Evolutionary conservation across 345 rosid genomes (phyloP), one percentile per base, ranked within the genome.

Genomic region (Populus euphratica): DNA sequence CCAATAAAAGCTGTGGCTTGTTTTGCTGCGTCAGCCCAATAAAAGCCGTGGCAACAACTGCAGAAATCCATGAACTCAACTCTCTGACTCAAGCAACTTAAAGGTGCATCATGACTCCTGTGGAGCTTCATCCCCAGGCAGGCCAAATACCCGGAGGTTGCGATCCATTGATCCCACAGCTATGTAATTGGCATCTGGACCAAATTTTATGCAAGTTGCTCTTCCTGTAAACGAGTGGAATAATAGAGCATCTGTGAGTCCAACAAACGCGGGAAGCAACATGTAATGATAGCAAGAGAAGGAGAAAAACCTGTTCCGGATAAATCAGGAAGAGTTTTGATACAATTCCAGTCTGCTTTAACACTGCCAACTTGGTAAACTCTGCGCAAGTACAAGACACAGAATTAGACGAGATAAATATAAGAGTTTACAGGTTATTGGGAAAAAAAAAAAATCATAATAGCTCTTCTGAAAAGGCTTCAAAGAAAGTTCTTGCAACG

Each of bases 161-260:
- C 89, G 92, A 79, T 95, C 99, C 99, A 92, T 93, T 2, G 98
- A 92, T 77, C 99, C 96, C 1, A 93, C 96, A 2, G 94, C 97
- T 49, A 93, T 59, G 76, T 90, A 95, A 72, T 86, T 90, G 23
- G 96, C 94, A 85, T 95, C 97, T 0, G 88, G 76, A n/a, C 99
- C 98, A 54, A 92, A 93, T 83, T 91, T 95, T 41, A 87, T 83
- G 64, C 91, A 81, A 7, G 92, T 92, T 47, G 90, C 90, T 89
- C 72, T 90, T 68, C 97, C 97, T 93, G 86, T 79, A 69, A 85
- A 73, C 18, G 38, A 52, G 2, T 69, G 29, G 4, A 75, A 11
- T 35, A 64, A 39, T 27, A 71, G 39, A 18, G 33, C 10, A 61
- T 50, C 38, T 31, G 27, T 49, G 69, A 64, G 27, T 33, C 17